Evolutionary conservation across 192 early-diverging fungal genomes (phyloP), one percentile per base, ranked within the genome.

Genomic region (Mortierella hygrophila): DNA sequence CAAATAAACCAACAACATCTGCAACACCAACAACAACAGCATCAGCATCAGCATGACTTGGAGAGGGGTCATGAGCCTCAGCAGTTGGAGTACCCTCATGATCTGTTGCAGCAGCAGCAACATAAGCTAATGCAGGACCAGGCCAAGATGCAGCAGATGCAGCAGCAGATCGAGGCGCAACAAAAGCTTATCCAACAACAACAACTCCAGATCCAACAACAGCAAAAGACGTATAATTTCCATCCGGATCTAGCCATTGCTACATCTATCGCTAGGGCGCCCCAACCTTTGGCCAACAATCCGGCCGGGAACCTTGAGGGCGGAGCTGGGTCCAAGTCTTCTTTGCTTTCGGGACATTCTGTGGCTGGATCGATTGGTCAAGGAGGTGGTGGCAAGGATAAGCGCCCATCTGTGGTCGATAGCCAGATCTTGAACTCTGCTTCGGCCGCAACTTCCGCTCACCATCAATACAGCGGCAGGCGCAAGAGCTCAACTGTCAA

Each of bases 111-210:
- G 8, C 82, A 79, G 40, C 65, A 84, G 26, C 77, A 78, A 29
- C n/a, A 68, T 6, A 29, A 52, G 15, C 49, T 78, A 9, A 47
- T 68, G 54, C 78, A 79, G 23, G 40, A 76, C 35, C 78, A 78
- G 26, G 70, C 35, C 9, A 41, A 79, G 73, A 73, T 72, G 38
- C 73, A 79, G n/a, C 78, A 73, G 41, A 77, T 85, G 7, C 78
- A 74, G 55, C 47, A 76, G 65, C 77, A 75, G 32, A 65, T 65
- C 23, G 60, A 65, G 29, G 60, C 60, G 2, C 60, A 65, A 65
- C 60, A 65, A 13, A 65, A 65, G 26, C 9, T 32, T 29, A 65
- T 65, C 26, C 77, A 85, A 1, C 60, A 41, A 11, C 73, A 77
- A n/a, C 52, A 70, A 20, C 65, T 42, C 0, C 40, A 54, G 4